Base-by-base conservation (phyloP, 208 protist species). In the Crithidia fasciculata region DNA sequence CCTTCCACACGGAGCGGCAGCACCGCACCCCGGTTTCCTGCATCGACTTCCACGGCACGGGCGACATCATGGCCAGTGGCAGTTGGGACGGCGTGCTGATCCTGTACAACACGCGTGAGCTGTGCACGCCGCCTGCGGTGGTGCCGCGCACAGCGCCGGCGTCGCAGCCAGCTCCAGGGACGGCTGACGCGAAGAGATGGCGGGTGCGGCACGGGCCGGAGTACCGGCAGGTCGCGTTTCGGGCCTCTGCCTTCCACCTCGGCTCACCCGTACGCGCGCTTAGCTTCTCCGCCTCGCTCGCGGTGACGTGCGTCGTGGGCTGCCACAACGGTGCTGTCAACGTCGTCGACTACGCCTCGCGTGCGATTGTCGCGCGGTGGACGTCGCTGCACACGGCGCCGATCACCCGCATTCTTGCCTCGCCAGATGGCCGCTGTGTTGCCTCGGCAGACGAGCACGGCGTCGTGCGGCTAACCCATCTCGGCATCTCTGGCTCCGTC, bases 281-380 rank as follows among this genome's bases (percentile, higher is more conserved):
- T 40, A 55, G 62, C 50, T 95, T 95, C 55, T 72, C 78, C 5
- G 85, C 80, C 39, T 90, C 86, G 10, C 73, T 94, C 66, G 84
- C 92, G 16, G 74, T 93, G 13, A 96, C 89, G 12, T 92, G 92
- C 76, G 89, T 91, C 9, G 85, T 87, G 2, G 93, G 84, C 36
- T 79, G 81, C 55, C 86, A 83, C 71, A 78, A 85, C 66, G 91
- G 93, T 18, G 45, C 71, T 12, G 70, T 97, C 36, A 58, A 69
- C 12, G 72, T 95, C 2, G 78, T 93, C 41, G 93, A 97, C 57
- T 70, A 84, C 54, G 91, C 86, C 50, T 81, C 88, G 2, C 69
- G 79, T 1, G 36, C 67, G 36, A 72, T 82, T 10, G 87, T 82
- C 62, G 76, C 81, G 52, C 74, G 64, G 6, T 66, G 93, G 57